Evolutionary conservation across 108 stramenopile genomes (phyloP).

Genomic region (Cyclotella kingstonii): DNA sequence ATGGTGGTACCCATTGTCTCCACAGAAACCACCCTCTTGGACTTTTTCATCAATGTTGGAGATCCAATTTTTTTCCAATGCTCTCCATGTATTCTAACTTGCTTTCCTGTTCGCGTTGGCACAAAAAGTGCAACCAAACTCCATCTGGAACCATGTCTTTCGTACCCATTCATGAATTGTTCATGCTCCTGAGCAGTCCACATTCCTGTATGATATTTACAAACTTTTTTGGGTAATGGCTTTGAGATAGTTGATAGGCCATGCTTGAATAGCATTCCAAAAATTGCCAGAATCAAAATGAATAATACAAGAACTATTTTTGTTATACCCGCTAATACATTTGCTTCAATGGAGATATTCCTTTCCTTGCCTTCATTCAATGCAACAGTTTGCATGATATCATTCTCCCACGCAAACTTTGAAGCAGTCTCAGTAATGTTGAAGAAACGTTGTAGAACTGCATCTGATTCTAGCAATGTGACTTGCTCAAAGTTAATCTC

Average conservation of each 20-base stretch:
- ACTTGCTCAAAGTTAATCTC: too few relatives aligned
- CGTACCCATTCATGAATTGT: constrained; percentile 30
- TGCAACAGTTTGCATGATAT: too few relatives aligned
- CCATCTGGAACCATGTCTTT: constrained; percentile 22
- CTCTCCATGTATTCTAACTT: constrained; percentile 37
- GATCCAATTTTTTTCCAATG: constrained; percentile 39
- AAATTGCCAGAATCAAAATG: neutral
- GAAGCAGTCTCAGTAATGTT: too few relatives aligned
- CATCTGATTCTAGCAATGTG: too few relatives aligned
- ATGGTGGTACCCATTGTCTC: too few relatives aligned
- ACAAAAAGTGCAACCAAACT: constrained; percentile 19
- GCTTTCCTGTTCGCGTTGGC: constrained; percentile 27
- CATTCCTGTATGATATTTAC: constrained; percentile 20
- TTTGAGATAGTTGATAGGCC: neutral
- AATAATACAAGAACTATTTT: neutral
- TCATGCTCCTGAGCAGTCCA: constrained; percentile 38
- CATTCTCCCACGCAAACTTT: too few relatives aligned
- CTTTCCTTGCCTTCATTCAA: too few relatives aligned
- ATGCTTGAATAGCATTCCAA: neutral
- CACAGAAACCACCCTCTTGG: neutral
- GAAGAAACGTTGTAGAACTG: too few relatives aligned
- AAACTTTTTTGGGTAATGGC: too few relatives aligned
- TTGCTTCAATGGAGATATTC: too few relatives aligned
- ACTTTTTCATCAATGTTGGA: constrained; percentile 25
- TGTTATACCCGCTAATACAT: too few relatives aligned